Evolutionary conservation across 2,329 filamentous ascomycete genomes (phyloP), one percentile per base, ranked within the genome.

Genomic region (Diaporthe caulivora): DNA sequence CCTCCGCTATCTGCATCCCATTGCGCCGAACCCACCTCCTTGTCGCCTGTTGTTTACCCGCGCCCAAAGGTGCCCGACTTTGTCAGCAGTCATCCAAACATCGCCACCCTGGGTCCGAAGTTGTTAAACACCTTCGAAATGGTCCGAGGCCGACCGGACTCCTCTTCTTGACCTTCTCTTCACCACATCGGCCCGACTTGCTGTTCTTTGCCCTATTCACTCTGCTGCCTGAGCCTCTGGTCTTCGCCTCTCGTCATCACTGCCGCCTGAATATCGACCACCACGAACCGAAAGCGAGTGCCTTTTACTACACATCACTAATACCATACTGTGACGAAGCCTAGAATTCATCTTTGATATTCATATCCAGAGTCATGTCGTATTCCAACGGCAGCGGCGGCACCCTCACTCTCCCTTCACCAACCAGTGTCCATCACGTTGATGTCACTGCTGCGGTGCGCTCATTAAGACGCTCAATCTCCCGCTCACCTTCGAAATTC

Each of bases 401-500:
- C 80, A 96, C 94, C 74, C 88, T 97, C 79, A 95, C 97, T 80
- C 88, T 98, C 78, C 92, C 95, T 76, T 98, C 95, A 75, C 95
- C 96, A 73, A 96, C 94, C 62, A 92, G 94, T 79, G 91, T 91
- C 75, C 94, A 94, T 82, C 92, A 94, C 83, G 93, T 96, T 79
- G 94, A 97, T 85, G 91, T 94, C 76, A 80, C 81, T 70, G 92
- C 93, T 75, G 92, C 94, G 67, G 93, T 98, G 76, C 91, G 94
- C 80, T 94, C 95, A 79, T 87, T 98, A 73, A 90, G 95, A 77
- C 93, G 95, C 78, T 98, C 96, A 34, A 88, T 98, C 76, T 98
- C 95, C 72, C 91, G 95, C 78, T 98, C 96, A n/a, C 96, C 96
- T 15, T 98, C 96, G 42, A 97, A 97, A 82, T 96, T 97, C 81